Base-by-base conservation (phyloP, 805 yeast genomes). In the Ogataea corticis region DNA sequence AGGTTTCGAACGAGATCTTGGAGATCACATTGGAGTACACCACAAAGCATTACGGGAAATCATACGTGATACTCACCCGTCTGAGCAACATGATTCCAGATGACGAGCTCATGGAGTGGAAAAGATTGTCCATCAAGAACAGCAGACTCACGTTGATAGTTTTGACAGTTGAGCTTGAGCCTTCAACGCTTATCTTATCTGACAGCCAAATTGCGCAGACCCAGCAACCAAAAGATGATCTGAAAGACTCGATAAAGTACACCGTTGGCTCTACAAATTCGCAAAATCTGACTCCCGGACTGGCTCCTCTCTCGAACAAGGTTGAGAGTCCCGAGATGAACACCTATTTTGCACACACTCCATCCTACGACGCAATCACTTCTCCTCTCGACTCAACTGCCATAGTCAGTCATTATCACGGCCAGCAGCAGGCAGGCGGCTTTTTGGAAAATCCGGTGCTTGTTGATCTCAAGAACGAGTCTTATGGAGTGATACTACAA, bases 71-170 rank as follows among this genome's bases (percentile, higher is more conserved):
- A 2, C 65, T 87, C 38, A 83, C 94, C 0, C 72, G 95, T 52
- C 63, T 85, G 41, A 83, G 82, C 55, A 85, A 87, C 49, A 78
- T 85, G 44, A 77, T 87, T 32, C 89, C 91, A 0, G 95, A 87
- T 63, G 94, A 87, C 62, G 95, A 87, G 59, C 66, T 87, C 39
- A 73, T 85, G 42, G 87, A 85, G 58, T 84, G 94, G 91, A 83
- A 87, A 62, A 66, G 89, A 46, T 65, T 86, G 21, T 82, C 90
- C 11, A 73, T 82, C 36, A 77, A 76, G 45, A 66, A 71, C 27
- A 71, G 72, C 45, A 76, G 76, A 36, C 65, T 87, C 14, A 80
- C 84, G 3, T 65, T 86, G 54, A 79, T 87, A 23, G 90, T 87
- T 11, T 73, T 85, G 7, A 79, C 91, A 9, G 88, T 83, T 1